Conservation (phyloP, 306 rosid species). For the Quercus bicolor region DNA sequence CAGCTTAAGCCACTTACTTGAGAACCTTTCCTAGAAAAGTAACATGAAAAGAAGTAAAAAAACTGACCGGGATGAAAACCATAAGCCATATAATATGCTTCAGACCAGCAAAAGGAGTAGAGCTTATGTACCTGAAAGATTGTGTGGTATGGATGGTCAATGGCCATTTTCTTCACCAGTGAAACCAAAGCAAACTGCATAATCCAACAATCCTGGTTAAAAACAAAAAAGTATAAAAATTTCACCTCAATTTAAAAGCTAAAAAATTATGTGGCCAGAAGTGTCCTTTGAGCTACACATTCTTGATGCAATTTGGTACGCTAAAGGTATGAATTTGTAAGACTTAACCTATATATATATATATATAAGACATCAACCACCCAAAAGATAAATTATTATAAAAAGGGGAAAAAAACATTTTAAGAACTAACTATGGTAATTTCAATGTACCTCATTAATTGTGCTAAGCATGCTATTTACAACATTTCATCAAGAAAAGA, state of each 20-base stretch:
- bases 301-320: constrained; percentile 94
- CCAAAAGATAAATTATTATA: no score
- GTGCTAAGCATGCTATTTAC: no score
- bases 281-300: constrained; percentile 84
- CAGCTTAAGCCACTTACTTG: no score
- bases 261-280: constrained; percentile 71
- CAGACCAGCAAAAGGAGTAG: neutral
- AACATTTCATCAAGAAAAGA: no score
- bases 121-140: constrained; percentile 64
- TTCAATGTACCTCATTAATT: no score
- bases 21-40: no score
- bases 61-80: no score
- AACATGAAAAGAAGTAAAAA: no score
- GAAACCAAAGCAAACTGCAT: constrained; percentile 88
- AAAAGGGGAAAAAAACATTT: no score
- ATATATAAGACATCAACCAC: neutral
- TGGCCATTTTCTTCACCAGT: constrained; percentile 84
- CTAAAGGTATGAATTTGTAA: constrained; percentile 78
- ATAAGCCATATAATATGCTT: no score
- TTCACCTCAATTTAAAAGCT: constrained; percentile 40
- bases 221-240: neutral
- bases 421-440: no score
- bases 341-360: constrained; percentile 3
- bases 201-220: constrained; percentile 14
- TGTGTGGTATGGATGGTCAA: constrained; percentile 95